Evolutionary conservation across 164 flowering plant genomes (phyloP).

Genomic region (Magnolia sinica): DNA sequence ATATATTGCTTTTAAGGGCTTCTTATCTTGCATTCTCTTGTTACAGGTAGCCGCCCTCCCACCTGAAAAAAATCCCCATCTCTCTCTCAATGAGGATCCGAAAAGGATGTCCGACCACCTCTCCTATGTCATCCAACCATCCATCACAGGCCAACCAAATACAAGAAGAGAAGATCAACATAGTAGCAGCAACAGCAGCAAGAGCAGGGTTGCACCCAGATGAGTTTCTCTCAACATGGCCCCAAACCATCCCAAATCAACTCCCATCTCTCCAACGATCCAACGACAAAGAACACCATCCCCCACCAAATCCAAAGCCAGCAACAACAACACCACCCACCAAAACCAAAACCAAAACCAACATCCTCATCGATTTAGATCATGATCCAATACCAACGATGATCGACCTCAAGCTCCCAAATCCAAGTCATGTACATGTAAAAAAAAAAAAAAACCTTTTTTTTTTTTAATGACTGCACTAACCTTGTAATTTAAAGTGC

Average conservation of each 20-base stretch:
- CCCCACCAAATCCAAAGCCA: not conserved
- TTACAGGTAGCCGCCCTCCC: not conserved
- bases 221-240: not conserved
- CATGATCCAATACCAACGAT: not conserved
- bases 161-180: not conserved
- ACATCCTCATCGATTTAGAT: not conserved
- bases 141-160: not conserved
- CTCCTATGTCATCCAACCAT: not conserved
- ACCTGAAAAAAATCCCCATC: not conserved
- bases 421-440: not conserved
- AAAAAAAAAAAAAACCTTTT: no score
- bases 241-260: not conserved
- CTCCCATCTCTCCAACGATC: not conserved
- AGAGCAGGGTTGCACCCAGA: not conserved
- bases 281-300: not conserved
- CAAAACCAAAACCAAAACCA: no score
- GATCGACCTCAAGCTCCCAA: not conserved
- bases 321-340: not conserved
- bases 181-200: not conserved
- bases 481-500: no score
- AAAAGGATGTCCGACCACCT: not conserved
- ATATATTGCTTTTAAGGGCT: not conserved
- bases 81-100: not conserved
- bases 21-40: not conserved
- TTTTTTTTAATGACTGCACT: no score